phyloP scores from a whole-genome alignment of 257 asterid species.

The Solanum pennellii region DNA sequence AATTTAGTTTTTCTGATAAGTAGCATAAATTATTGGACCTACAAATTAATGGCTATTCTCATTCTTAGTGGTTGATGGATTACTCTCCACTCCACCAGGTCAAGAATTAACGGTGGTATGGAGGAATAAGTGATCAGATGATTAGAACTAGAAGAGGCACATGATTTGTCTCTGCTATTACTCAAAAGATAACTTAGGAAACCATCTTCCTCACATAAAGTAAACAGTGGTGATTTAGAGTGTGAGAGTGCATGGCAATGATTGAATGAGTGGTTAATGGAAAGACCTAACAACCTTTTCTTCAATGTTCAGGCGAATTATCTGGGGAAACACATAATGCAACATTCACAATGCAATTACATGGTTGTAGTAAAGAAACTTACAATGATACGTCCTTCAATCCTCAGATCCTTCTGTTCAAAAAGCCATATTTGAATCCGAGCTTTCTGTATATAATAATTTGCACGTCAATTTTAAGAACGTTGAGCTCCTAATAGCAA shows the following conservation, averaged over 20 bases:
- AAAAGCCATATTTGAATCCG: conserved; percentile 68
- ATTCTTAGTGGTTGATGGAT: not conserved
- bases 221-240: not conserved
- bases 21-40: not conserved
- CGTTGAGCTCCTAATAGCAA: not conserved
- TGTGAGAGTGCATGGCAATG: not conserved
- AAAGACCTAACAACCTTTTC: not conserved
- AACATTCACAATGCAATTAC: not conserved
- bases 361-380: not conserved
- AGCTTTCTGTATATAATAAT: conserved; percentile 14
- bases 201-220: not conserved
- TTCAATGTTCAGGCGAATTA: not conserved
- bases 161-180: not conserved
- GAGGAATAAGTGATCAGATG: not conserved
- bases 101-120: not conserved
- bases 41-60: not conserved
- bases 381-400: conserved; percentile 47
- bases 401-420: conserved; percentile 60
- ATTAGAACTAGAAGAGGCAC: not conserved
- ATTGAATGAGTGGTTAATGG: not conserved
- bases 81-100: not conserved
- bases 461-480: not conserved
- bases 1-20: not conserved
- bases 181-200: not conserved
- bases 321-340: not conserved